These are phyloP conservation scores for Fusarium falciforme DNA, from an alignment of 2,329 filamentous ascomycete species.

Conservation along the genomic window DNA sequence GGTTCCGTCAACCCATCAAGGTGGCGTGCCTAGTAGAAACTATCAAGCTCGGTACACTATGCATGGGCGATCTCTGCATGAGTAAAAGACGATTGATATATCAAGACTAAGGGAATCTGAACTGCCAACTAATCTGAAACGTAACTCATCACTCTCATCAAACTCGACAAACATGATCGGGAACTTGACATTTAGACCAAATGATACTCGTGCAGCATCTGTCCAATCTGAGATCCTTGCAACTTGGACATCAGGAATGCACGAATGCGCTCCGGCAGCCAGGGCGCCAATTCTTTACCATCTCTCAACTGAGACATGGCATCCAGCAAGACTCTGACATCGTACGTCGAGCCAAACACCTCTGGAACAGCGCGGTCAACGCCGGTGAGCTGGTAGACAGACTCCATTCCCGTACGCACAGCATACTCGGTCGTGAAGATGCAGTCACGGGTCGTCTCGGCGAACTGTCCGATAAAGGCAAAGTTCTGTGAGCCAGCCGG, in stretches of 20 bases:
- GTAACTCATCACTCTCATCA: background rate
- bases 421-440: conserved; percentile 49
- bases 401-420: conserved; percentile 51
- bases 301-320: conserved; percentile 14
- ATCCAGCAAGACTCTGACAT: conserved; percentile 12
- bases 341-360: conserved; percentile 24
- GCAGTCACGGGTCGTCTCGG: conserved; percentile 28
- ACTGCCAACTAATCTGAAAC: background rate
- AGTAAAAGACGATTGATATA: background rate
- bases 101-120: background rate
- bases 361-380: conserved; percentile 22
- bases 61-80: background rate
- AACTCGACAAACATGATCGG: background rate
- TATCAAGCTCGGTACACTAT: background rate
- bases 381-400: conserved; percentile 43
- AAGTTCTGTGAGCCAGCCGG: conserved; percentile 15
- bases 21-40: background rate
- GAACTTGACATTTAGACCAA: background rate
- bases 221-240: conserved; percentile 19
- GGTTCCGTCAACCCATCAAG: background rate
- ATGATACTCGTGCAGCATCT: conserved; percentile 21
- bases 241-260: conserved; percentile 8
- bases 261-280: conserved; percentile 20
- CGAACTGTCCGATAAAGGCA: conserved; percentile 27
- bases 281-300: conserved; percentile 16